Evolutionary conservation across 2,329 filamentous ascomycete genomes (phyloP).

Genomic region (Exophiala spinifera): DNA sequence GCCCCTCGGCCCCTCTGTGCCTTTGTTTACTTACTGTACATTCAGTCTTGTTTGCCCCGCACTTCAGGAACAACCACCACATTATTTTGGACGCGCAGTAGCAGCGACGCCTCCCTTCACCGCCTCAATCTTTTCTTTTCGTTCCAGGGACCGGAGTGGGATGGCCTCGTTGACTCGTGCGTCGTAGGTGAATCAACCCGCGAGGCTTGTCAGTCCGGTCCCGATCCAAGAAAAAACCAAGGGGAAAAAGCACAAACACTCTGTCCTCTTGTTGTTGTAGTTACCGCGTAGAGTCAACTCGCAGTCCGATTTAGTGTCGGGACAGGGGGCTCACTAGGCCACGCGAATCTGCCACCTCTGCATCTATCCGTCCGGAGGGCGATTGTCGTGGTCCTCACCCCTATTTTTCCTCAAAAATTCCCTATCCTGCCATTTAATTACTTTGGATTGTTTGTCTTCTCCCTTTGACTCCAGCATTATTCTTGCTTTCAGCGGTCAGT

Average conservation of each 20-base stretch:
- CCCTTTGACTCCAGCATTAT: not conserved
- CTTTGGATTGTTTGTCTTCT: not conserved
- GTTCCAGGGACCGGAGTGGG: not conserved
- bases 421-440: not conserved
- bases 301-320: conserved; percentile 21
- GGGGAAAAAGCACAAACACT: too few species aligned
- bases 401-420: not conserved
- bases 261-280: not conserved
- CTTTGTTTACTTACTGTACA: too few species aligned
- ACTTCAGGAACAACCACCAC: not conserved
- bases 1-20: too few species aligned
- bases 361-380: not conserved
- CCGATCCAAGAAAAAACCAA: too few species aligned
- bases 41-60: not conserved
- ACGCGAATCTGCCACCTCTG: not conserved
- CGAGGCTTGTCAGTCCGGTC: too few species aligned
- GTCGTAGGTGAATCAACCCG: too few species aligned
- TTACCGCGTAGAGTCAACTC: conserved; percentile 8
- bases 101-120: not conserved
- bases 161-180: not conserved
- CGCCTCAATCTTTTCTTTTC: not conserved
- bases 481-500: not conserved
- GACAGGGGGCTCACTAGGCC: not conserved
- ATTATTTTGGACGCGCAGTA: not conserved
- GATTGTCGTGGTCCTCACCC: not conserved